These are phyloP conservation scores for Heliosperma pusillum DNA, from an alignment of 148 eudicot species.

Conservation along the genomic window DNA sequence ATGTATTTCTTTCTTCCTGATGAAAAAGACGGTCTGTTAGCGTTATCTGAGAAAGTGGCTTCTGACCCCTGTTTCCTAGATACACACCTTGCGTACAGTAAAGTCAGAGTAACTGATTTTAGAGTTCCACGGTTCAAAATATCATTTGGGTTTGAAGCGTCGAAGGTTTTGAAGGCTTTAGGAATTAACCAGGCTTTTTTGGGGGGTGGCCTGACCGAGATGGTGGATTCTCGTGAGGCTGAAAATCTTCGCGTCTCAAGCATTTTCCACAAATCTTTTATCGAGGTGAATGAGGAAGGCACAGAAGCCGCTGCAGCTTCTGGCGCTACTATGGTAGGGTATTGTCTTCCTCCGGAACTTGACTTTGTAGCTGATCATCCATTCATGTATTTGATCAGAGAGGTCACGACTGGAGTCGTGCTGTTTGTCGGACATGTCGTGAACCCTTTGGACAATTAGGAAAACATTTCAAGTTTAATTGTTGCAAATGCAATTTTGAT, in stretches of 20 bases:
- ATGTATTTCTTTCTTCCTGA: conserved; percentile 82
- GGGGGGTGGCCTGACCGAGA: conserved; percentile 56
- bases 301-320: conserved; percentile 83
- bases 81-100: conserved; percentile 37
- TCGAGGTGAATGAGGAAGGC: conserved; percentile 90
- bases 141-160: conserved; percentile 71
- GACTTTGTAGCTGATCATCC: conserved; percentile 91
- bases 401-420: conserved; percentile 64
- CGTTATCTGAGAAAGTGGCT: conserved; percentile 43
- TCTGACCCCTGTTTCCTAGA: conserved; percentile 58
- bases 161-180: conserved; percentile 47
- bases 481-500: no score
- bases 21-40: conserved; percentile 54
- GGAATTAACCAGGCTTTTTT: conserved; percentile 58
- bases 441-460: conserved; percentile 38
- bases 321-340: conserved; percentile 36
- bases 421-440: conserved; percentile 57
- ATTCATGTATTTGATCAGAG: conserved; percentile 62
- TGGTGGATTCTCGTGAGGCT: conserved; percentile 54
- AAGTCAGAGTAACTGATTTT: conserved; percentile 55
- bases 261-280: conserved; percentile 64
- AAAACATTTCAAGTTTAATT: not conserved
- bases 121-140: conserved; percentile 67
- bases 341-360: conserved; percentile 27
- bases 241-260: conserved; percentile 48